Conservation (phyloP, 2,329 filamentous ascomycete species). For the Emericellopsis cladophorae region DNA sequence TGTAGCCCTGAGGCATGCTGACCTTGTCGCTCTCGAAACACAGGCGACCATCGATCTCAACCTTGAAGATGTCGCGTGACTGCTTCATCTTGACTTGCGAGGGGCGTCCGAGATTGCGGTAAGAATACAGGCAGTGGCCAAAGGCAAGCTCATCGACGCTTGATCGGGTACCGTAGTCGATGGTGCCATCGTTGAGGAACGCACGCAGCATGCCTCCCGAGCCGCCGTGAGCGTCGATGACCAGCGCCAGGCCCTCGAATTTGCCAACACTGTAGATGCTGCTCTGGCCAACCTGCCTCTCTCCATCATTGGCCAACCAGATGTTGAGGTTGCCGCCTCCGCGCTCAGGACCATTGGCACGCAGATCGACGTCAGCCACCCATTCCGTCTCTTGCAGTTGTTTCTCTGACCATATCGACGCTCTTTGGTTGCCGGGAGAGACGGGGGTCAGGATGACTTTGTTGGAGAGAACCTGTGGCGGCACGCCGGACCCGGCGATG, state of each 20-base stretch:
- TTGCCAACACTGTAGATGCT: conserved; percentile 75
- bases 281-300: conserved; percentile 49
- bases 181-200: conserved; percentile 84
- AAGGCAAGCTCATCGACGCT: conserved; percentile 80
- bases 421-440: conserved; percentile 72
- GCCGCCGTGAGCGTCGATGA: conserved; percentile 74
- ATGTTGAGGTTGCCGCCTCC: conserved; percentile 84
- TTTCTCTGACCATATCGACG: conserved; percentile 66
- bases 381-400: conserved; percentile 55
- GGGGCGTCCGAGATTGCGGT: conserved; percentile 81
- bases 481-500: conserved; percentile 38
- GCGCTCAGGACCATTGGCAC: conserved; percentile 73
- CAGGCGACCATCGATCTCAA: conserved; percentile 63
- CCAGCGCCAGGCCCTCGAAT: conserved; percentile 84
- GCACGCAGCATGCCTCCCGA: conserved; percentile 70
- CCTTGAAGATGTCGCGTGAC: conserved; percentile 52
- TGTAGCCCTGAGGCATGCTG: conserved; percentile 65
- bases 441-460: conserved; percentile 85
- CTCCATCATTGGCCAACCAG: conserved; percentile 71
- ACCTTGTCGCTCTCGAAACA: conserved; percentile 83
- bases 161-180: conserved; percentile 64
- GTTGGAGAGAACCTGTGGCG: conserved; percentile 65
- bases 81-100: conserved; percentile 66
- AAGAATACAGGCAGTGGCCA: conserved; percentile 80
- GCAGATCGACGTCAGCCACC: conserved; percentile 76